Percentiles rank a stretch among this genome's conserved stretches.
Evolutionary conservation across 2,329 filamentous ascomycete genomes (phyloP).

Genomic region (Cyclaneusma minus): DNA sequence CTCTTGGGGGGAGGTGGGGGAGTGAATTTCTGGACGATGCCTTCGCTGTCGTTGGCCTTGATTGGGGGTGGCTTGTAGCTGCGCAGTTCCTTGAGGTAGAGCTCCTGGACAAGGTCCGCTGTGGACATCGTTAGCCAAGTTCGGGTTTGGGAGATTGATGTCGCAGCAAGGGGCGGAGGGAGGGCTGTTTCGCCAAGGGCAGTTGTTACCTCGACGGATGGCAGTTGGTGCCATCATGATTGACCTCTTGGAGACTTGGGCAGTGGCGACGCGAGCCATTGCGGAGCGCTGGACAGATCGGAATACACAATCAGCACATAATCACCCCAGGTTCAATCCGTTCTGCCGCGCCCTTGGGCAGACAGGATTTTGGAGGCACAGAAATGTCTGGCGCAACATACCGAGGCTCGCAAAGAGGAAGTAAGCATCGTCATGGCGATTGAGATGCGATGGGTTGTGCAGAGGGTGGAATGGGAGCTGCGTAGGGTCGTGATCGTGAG

Average conservation of each 20-base stretch:
- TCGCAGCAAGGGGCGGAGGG: neutral
- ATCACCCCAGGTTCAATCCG: conserved; percentile 8
- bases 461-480: conserved; percentile 1
- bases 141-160: neutral
- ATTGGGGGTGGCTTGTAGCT: conserved; percentile 75
- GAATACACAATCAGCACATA: too few species aligned
- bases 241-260: conserved; percentile 17
- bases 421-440: conserved; percentile 1
- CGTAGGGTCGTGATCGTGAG: too few species aligned
- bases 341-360: conserved; percentile 15
- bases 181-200: neutral
- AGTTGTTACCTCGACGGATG: conserved; percentile 18
- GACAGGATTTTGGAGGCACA: conserved; percentile 10
- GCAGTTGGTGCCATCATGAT: conserved; percentile 20
- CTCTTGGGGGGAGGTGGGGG: conserved; percentile 69
- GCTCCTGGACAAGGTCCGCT: conserved; percentile 96
- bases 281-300: conserved; percentile 16
- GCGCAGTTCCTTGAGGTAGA: conserved; percentile 94
- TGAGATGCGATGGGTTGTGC: neutral
- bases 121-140: conserved; percentile 4
- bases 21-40: conserved; percentile 78
- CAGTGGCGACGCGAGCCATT: conserved; percentile 18
- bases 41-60: conserved; percentile 78
- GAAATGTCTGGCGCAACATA: too few species aligned
- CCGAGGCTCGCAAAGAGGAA: too few species aligned